Evolutionary conservation across 371 early-diverging fungal species (phyloP).

Genomic region (Coemansia sp.): DNA sequence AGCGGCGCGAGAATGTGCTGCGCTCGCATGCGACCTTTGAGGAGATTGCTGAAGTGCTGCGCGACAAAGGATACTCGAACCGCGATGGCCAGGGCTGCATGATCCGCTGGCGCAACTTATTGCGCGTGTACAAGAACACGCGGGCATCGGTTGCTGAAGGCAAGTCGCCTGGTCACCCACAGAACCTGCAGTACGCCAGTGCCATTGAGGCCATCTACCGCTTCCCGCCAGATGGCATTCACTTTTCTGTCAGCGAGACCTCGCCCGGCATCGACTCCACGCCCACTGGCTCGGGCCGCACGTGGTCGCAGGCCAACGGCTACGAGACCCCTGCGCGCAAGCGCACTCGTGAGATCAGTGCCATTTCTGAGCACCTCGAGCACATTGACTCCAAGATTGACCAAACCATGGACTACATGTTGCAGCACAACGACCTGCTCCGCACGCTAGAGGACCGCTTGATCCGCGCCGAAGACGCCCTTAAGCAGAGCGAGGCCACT

Average conservation of each 20-base stretch:
- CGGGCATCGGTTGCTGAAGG: conserved; percentile 41
- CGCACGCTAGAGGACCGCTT: conserved; percentile 44
- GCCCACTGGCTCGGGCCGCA: conserved; percentile 18
- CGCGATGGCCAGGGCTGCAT: conserved; percentile 53
- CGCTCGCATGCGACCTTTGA: conserved; percentile 51
- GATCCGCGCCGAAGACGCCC: conserved; percentile 40
- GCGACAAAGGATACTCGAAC: conserved; percentile 42
- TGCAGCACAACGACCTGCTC: conserved; percentile 41
- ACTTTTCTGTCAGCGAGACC: conserved; percentile 26
- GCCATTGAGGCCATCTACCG: conserved; percentile 52
- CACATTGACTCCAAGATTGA: conserved; percentile 42
- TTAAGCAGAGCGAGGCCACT: conserved; percentile 43
- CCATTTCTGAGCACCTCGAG: conserved; percentile 39
- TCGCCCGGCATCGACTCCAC: conserved; percentile 34
- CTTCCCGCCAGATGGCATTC: conserved; percentile 44
- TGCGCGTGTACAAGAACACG: conserved; percentile 50
- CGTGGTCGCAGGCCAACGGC: conserved; percentile 49
- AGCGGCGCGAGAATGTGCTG: conserved; percentile 50
- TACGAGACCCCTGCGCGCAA: conserved; percentile 50
- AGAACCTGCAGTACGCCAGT: conserved; percentile 44
- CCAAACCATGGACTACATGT: conserved; percentile 35
- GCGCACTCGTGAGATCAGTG: conserved; percentile 38
- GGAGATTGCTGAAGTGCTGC: conserved; percentile 43
- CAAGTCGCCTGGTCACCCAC: conserved; percentile 34
- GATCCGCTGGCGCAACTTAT: conserved; percentile 55